Evolutionary conservation across 2,329 filamentous ascomycete species (phyloP), one percentile per base, ranked within the genome.

Genomic region (Paraphaeosphaeria sporulosa): DNA sequence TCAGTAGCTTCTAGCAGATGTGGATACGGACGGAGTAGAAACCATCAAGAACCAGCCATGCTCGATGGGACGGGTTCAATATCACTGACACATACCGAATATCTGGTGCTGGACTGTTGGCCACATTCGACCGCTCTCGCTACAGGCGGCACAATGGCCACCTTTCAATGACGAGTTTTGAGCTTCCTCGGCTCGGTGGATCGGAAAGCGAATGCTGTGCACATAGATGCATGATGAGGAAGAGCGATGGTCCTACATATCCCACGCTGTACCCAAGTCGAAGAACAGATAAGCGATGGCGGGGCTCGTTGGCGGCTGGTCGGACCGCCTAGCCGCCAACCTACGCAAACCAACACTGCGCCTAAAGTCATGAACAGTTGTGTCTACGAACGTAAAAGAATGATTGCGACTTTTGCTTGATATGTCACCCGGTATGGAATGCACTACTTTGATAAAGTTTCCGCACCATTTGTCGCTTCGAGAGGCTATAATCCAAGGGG

Each of bases 321-420:
- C 52, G 52, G 52, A 40, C 52, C 52, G 52, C 9, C 13, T 34
- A 17, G 34, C 52, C 52, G 52, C 5, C 25, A 12, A 19, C 12
- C 30, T 5, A 67, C 57, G 4, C 34, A 67, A 66, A 46, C 21
- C 49, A n/a, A 55, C 19, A 36, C 10, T 36, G 8, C 27, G 19
- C 17, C 25, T 8, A 17, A 25, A 17, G 4, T 23, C n/a, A 23
- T 27, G 19, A 52, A 10, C 36, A 10, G 8, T 42, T 19, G 9
- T 21, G 36, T 42, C 21, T 27, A 52, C 17, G 23, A 52, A 7
- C 49, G 17, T 7, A 53, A 13, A 30, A 32, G 15, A 53, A 9
- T 7, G 12, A 27, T 30, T 17, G 13, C 23, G 38, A 17, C 25
- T 3, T 17, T 4, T 48, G 17, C 23, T 32, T 15, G 17, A n/a